Conservation (phyloP, 371 early-diverging fungal species). For the Mortierella sp. region DNA sequence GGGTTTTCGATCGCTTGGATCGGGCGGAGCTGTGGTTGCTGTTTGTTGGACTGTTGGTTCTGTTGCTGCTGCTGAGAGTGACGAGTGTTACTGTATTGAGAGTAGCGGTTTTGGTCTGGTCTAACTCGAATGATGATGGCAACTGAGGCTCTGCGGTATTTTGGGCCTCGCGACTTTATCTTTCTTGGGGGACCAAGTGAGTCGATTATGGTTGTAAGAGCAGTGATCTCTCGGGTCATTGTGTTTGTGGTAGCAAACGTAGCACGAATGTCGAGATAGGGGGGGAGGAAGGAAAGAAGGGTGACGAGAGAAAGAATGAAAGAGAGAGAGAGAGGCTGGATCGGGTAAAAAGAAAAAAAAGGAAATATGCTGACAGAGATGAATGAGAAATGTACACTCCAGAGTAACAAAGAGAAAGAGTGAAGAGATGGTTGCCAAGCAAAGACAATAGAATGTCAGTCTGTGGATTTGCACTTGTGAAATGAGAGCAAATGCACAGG, state of each 20-base stretch:
- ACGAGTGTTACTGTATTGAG: slow-evolving; percentile 28
- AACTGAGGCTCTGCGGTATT: slow-evolving; percentile 52
- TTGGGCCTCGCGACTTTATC: slow-evolving; percentile 39
- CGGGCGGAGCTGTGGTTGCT: slow-evolving; percentile 30
- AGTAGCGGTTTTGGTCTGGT: slow-evolving; percentile 28
- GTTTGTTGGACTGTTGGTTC: slow-evolving; percentile 7
- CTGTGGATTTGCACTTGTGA: not conserved
- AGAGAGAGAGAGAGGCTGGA: not conserved
- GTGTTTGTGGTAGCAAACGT: not conserved
- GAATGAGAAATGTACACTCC: slow-evolving; percentile 1
- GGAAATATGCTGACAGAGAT: slow-evolving; percentile 9
- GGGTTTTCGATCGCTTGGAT: slow-evolving; percentile 49
- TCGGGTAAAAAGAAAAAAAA: not conserved
- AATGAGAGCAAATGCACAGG: slow-evolving; percentile 1
- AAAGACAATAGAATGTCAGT: slow-evolving; percentile 9
- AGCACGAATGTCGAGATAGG: not conserved
- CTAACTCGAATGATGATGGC: slow-evolving; percentile 56
- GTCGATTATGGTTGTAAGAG: slow-evolving; percentile 42
- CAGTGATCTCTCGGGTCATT: slow-evolving; percentile 44
- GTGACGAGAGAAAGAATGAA: not conserved
- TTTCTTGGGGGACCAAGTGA: slow-evolving; percentile 45
- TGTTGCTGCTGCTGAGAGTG: slow-evolving; percentile 9
- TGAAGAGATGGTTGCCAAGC: not conserved
- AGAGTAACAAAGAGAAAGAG: slow-evolving; percentile 3
- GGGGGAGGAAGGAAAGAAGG: not conserved